Base-by-base conservation (phyloP, 345 rosid genomes). In the Carallia brachiata region DNA sequence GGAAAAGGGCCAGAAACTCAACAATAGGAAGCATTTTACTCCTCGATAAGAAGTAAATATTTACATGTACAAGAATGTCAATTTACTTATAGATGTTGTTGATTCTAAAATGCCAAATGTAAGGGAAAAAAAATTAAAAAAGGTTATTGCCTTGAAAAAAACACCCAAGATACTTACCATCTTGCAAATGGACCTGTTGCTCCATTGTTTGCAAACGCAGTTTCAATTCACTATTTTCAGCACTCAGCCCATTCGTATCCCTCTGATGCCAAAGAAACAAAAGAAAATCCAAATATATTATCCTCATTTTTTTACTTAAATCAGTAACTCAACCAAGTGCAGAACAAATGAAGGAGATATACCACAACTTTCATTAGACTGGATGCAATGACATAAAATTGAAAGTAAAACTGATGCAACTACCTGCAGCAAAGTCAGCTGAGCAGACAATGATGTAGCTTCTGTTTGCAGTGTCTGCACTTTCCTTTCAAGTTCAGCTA, bases 201-300 rank as follows among this genome's bases (percentile, higher is more conserved):
- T 93, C 98, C 91, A 84, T 88, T 0, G 98, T 88, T 78, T 91
- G 96, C 81, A 93, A 76, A 0, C 94, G 91, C 87, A 93, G 77
- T 71, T 91, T 93, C 81, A 91, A 73, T 80, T 93, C 96, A 67
- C 84, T 89, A 73, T 93, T 93, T 80, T 93, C 97, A 75, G 87
- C 78, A 61, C 84, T 86, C 77, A 91, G 74, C 23, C 93, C 91
- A 86, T 75, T 91, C 40, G 96, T 83, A 77, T 91, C 97, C 81
- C 96, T 89, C 97, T 91, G 83, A 58, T 71, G 65, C 69, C 76
- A 27, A 65, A 77, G 47, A 56, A 56, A 55, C 15, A 56, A 56
- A 61, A 66, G 18, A 36, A 68, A 60, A 66, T 50, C 10, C 27
- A 64, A 0, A 63, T 39, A 12, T 1, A 63, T 30, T 16, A 54